A percentile compares a stretch with the other conserved stretches of the same genome.
phyloP scores from a whole-genome alignment of 306 rosid genomes.

The Prunus mira region DNA sequence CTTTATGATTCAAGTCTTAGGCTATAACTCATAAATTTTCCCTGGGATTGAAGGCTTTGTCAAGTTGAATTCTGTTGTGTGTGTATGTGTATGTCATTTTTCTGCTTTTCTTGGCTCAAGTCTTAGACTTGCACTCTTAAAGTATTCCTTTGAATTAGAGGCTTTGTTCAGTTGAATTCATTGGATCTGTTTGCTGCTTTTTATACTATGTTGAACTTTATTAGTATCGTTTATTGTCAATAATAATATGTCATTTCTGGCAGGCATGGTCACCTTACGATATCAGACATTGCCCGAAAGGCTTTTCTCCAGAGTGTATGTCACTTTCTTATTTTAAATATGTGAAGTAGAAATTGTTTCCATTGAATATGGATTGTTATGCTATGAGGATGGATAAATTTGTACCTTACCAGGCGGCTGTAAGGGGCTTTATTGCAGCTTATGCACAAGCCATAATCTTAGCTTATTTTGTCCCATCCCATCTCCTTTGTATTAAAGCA shows the following conservation, averaged over 20 bases:
- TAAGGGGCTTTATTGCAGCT: not conserved
- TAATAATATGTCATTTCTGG: slow-evolving; percentile 32
- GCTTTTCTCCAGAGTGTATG: slow-evolving; percentile 98
- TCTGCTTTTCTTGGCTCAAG: not conserved
- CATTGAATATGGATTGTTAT: slow-evolving; percentile 2
- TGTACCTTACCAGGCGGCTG: not conserved
- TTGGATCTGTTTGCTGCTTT: slow-evolving; percentile 10
- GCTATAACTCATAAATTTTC: not conserved
- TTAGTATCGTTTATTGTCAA: slow-evolving; percentile 11
- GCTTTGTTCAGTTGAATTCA: not conserved
- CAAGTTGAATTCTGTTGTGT: not conserved
- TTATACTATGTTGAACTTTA: slow-evolving; percentile 1
- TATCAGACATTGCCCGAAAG: slow-evolving; percentile 93
- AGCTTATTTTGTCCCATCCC: not conserved
- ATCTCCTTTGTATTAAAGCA: slow-evolving; percentile 8
- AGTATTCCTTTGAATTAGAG: not conserved
- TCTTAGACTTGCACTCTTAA: not conserved
- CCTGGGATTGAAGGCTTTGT: not conserved
- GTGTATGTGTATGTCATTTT: not conserved
- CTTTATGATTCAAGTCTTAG: not conserved
- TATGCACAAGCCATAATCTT: not conserved
- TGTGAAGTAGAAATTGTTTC: not conserved
- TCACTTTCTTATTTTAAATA: slow-evolving; percentile 19
- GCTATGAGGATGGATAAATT: slow-evolving; percentile 2
- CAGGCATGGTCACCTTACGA: slow-evolving; percentile 78